Base-by-base conservation (phyloP, 1,284 basidiomycete species). In the Trichosporon sp. region DNA sequence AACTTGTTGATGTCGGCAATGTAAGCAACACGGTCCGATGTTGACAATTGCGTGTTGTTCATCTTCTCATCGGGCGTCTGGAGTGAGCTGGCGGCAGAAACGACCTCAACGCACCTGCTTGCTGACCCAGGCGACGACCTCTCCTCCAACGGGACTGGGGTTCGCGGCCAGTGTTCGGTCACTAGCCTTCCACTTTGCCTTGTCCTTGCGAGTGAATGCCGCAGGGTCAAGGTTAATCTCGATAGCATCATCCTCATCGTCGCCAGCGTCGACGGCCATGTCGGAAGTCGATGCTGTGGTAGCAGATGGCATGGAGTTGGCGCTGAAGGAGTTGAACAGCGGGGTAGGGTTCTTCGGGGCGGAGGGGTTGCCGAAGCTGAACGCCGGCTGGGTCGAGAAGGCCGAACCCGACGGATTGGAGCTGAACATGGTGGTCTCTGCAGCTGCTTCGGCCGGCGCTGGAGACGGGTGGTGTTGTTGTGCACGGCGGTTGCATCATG, bases 81-180 rank as follows among this genome's bases (percentile, higher is more conserved):
- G 3, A 40, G 40, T 75, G 51, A 75, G 76, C 56, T 43, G 19
- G 11, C 26, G 2, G 7, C 26, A 12, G 16, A 0, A 37, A 16
- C 0, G 7, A 1, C 2, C 19, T 5, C 35, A 38, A 31, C 77
- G 71, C 48, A 81, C 81, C 70, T 71, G 69, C 16, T 76, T 74
- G 1, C 78, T 73, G 0, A 78, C 72, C 78, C 79, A 83, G 11
- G 74, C 70, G 0, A 78, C 78, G 26, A 80, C 54, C 64, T 81
- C 79, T 7, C 81, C 80, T 1, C 76, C 78, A 4, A 74, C 76
- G 19, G 81, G 81, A 21, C 73, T 73, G n/a, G 78, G 73, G 4
- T 78, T 76, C 8, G 77, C 75, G 8, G 68, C 56, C 14, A 79
- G 65, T 6, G 75, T 74, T 35, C 79, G 64, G 1, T 80, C 80